Evolutionary conservation across 176 grass and related monocot genomes (phyloP), one percentile per base, ranked within the genome.

Genomic region (Alloteropsis semialata): DNA sequence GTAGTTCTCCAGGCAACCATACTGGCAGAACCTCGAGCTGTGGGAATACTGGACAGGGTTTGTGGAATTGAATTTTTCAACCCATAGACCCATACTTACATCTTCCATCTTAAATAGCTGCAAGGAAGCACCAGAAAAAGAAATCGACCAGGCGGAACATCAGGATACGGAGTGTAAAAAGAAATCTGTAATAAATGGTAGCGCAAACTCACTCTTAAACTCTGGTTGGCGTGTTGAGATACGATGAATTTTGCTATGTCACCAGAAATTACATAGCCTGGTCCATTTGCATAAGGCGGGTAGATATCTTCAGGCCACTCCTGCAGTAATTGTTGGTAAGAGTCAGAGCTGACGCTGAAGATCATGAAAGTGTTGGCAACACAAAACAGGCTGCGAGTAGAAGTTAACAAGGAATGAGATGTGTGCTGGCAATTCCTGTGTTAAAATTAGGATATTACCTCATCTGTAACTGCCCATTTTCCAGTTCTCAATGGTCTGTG

Each of bases 21-120:
- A 96, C 57, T 93, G 96, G 80, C 96, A 99, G 80, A 99, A 99
- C 63, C 90, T 99, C 89, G 89, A 99, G 80, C 93, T 93, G 70
- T 96, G 96, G 54, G 96, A 96, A 76, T 99, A 99, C 58, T 84
- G 89, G 46, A 99, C 91, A 45, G 80, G 64, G 11, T 24, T 73
- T 1, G 96, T 88, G 14, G 89, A 75, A 68, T 99, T 99, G 71
- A 96, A 92, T 56, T 99, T 93, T 78, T 99, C 96, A 0, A 99
- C 93, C 93, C 93, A 99, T 19, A 96, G 81, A 29, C 93, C 93
- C 96, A 99, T 95, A 67, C 96, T 96, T 80, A 93, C 93, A 85
- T 96, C 96, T 77, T 96, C 96, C 96, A 99, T 96, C 82, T 99
- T 99, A 74, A 96, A 98, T 22, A 99, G 88, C 96, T 96, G 86